Evolutionary conservation across 192 early-diverging fungal genomes (phyloP), one percentile per base, ranked within the genome.

Genomic region (Coemansia sp.): DNA sequence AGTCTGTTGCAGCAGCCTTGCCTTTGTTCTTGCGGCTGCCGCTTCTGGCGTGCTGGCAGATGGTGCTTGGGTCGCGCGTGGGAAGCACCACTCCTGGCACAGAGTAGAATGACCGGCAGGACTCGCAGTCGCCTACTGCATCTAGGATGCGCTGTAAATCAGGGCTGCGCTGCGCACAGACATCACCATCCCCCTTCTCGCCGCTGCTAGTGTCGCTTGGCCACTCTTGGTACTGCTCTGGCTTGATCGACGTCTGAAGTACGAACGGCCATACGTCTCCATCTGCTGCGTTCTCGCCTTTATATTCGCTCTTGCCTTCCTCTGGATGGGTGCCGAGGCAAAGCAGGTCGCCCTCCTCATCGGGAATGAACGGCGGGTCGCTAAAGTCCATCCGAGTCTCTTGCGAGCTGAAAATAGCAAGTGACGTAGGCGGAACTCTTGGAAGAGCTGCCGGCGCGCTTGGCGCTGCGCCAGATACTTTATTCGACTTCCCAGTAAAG

Each of bases 351-450:
- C 37, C 48, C 9, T 37, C 42, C 0, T 65, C 69, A 5, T 34
- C 50, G 12, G 69, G 66, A 9, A 65, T 17, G 46, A 27, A 50
- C 17, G 42, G 15, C 17, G 46, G 50, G 36, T 79, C 76, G 40
- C 76, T 79, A 39, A 62, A 69, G 36, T 79, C 76, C 21, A 79
- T 8, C 21, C 58, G 70, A 17, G 76, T 79, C 48, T 69, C 70
- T 38, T 79, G 76, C 33, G 76, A 79, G 42, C 76, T 75, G 2
- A 19, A 32, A 46, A 48, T 8, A 4, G 18, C 27, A 33, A 60
- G 11, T 4, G 32, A 9, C 36, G n/a, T 8, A 17, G 26, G 22
- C 32, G 22, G 44, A 9, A 15, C 18, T 6, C 18, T 38, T 59
- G 27, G 12, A n/a, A n/a, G n/a, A 3, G 11, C 32, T 9, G 52